A percentile compares a stretch with the other conserved stretches of the same genome.
Evolutionary conservation across 495 filamentous ascomycete genomes (phyloP).

Genomic region (Parathielavia hyrcaniae): DNA sequence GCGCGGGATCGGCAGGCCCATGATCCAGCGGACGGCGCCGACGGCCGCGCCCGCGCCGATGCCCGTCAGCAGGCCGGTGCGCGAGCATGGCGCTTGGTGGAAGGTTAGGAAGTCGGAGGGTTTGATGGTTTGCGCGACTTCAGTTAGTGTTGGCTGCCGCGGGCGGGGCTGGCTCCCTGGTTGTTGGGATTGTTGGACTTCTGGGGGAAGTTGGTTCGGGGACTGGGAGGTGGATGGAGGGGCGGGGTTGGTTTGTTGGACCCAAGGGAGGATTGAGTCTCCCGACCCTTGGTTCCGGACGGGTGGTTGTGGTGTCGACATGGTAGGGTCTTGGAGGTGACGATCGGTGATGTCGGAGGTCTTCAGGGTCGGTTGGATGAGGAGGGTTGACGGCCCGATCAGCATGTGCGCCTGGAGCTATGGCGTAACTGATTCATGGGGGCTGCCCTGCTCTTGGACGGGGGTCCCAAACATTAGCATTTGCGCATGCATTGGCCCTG

Average conservation of each 20-base stretch:
- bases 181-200: not conserved
- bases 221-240: not conserved
- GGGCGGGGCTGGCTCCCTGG: constrained; percentile 5
- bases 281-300: constrained; percentile 4
- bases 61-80: constrained; percentile 73
- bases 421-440: too few relatives aligned
- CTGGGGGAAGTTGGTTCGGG: not conserved
- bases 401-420: not conserved
- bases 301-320: constrained; percentile 13
- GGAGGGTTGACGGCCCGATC: not conserved
- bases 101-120: constrained; percentile 64
- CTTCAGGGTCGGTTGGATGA: not conserved
- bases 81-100: constrained; percentile 74
- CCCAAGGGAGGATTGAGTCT: constrained; percentile 16
- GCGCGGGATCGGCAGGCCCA: constrained; percentile 50
- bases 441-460: not conserved
- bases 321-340: not conserved
- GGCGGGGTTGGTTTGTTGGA: constrained; percentile 2
- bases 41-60: constrained; percentile 70
- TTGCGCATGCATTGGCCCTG: not conserved
- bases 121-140: constrained; percentile 61
- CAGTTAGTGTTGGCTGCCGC: constrained; percentile 40
- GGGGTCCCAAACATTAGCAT: not conserved
- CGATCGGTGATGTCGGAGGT: not conserved
- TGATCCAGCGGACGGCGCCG: constrained; percentile 63